Conservation (phyloP, 2,329 filamentous ascomycete species). For the Thermomyces lanuginosus region DNA sequence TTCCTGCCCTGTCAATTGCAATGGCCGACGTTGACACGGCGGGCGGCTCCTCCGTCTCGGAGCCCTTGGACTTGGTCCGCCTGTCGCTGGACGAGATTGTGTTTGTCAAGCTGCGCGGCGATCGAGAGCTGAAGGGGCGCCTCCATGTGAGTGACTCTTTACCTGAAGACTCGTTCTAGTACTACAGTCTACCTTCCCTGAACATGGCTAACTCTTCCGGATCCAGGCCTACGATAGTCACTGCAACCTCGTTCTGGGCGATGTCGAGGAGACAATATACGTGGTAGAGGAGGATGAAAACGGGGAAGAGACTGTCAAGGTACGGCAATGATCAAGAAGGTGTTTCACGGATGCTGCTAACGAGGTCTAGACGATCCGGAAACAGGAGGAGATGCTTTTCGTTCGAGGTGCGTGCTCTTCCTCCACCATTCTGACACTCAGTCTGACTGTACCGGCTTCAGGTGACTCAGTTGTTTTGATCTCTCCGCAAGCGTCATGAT, state of each 20-base stretch:
- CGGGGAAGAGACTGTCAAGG: constrained; percentile 56
- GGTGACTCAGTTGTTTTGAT: constrained; percentile 59
- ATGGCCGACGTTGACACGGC: constrained; percentile 80
- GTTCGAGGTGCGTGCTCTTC: constrained; percentile 57
- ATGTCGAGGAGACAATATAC: constrained; percentile 96
- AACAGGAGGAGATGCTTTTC: constrained; percentile 97
- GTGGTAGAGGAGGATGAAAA: constrained; percentile 75
- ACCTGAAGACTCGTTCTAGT: constrained; percentile 1
- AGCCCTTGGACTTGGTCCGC: constrained; percentile 90
- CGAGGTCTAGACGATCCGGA: constrained; percentile 59
- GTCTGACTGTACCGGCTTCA: constrained; percentile 16
- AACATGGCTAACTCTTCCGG: constrained; percentile 5
- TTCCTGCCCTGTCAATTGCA: too few relatives aligned
- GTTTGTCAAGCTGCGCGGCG: constrained; percentile 90
- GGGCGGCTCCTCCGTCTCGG: constrained; percentile 52
- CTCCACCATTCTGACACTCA: not conserved
- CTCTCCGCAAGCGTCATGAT: constrained; percentile 40
- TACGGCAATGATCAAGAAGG: constrained; percentile 23
- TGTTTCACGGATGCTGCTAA: constrained; percentile 1
- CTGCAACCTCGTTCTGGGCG: constrained; percentile 89
- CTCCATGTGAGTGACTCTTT: constrained; percentile 56
- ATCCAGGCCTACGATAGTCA: constrained; percentile 89
- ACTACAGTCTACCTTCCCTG: constrained; percentile 7
- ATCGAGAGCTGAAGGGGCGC: constrained; percentile 86
- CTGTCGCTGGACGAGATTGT: constrained; percentile 90